phyloP scores from a whole-genome alignment of 768 basidiomycete species.

The Phlebiopsis gigantea region DNA sequence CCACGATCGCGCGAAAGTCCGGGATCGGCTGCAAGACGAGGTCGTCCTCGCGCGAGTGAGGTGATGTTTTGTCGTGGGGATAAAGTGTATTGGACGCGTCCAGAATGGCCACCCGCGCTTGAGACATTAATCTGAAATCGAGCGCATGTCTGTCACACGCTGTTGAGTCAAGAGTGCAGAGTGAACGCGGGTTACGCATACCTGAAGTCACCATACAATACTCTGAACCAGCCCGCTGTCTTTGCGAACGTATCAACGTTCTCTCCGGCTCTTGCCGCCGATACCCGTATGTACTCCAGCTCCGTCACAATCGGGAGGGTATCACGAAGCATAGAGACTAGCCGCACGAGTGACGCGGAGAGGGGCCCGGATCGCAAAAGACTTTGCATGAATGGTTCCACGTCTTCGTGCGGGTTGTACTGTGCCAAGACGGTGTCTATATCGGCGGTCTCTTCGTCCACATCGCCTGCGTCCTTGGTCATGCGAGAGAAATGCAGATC shows the following conservation, averaged over 20 bases:
- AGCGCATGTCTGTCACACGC: slow-evolving; percentile 54
- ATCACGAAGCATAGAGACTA: slow-evolving; percentile 66
- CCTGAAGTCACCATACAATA: slow-evolving; percentile 67
- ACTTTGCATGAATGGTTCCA: slow-evolving; percentile 69
- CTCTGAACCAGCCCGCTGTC: slow-evolving; percentile 76
- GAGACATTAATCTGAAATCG: slow-evolving; percentile 72
- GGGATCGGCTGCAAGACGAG: slow-evolving; percentile 57
- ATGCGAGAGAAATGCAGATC: slow-evolving; percentile 66
- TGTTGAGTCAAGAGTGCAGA: slow-evolving; percentile 4
- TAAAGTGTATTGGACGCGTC: slow-evolving; percentile 67
- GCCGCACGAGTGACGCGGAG: slow-evolving; percentile 56
- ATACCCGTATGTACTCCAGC: slow-evolving; percentile 48
- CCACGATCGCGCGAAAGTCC: slow-evolving; percentile 45
- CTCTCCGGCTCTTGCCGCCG: slow-evolving; percentile 24
- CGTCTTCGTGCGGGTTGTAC: slow-evolving; percentile 75
- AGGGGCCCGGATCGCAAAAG: slow-evolving; percentile 66
- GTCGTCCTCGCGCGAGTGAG: slow-evolving; percentile 8
- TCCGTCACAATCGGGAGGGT: slow-evolving; percentile 75
- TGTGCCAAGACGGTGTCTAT: slow-evolving; percentile 7
- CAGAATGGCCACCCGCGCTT: slow-evolving; percentile 61
- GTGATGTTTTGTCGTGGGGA: slow-evolving; percentile 5
- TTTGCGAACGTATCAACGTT: slow-evolving; percentile 68
- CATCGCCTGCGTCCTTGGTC: slow-evolving; percentile 12
- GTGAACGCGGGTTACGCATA: slow-evolving; percentile 19
- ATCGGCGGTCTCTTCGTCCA: slow-evolving; percentile 20